phyloP scores from a whole-genome alignment of 176 grass and related monocot species.

The sorghum (Sorghum bicolor) region DNA sequence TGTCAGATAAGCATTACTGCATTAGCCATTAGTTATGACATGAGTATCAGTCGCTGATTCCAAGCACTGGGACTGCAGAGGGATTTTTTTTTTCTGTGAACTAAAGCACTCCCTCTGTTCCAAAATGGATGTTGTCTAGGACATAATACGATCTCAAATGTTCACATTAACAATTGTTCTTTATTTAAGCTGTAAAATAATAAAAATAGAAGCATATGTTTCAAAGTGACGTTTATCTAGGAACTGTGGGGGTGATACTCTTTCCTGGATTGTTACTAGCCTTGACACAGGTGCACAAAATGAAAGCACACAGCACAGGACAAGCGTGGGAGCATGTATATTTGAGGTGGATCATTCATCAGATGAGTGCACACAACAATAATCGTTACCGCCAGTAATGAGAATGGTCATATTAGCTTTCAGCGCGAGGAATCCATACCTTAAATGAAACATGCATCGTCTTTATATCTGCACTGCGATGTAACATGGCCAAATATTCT shows the following conservation, averaged over 20 bases:
- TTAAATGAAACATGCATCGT: background rate
- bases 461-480: background rate
- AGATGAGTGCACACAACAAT: background rate
- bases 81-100: background rate
- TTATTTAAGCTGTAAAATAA: background rate
- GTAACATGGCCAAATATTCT: constrained; percentile 16
- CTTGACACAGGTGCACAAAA: background rate
- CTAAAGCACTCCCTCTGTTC: background rate
- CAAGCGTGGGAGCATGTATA: background rate
- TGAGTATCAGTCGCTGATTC: background rate
- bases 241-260: background rate
- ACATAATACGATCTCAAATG: background rate
- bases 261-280: background rate
- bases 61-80: background rate
- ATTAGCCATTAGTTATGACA: background rate
- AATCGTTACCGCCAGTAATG: background rate
- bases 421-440: background rate
- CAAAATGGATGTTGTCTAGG: background rate
- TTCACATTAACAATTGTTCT: background rate
- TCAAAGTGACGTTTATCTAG: background rate
- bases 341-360: background rate
- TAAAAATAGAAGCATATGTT: background rate
- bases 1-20: background rate
- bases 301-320: background rate
- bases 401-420: background rate